Evolutionary conservation across 2,329 filamentous ascomycete species (phyloP).

Genomic region (Beauveria bassiana): DNA sequence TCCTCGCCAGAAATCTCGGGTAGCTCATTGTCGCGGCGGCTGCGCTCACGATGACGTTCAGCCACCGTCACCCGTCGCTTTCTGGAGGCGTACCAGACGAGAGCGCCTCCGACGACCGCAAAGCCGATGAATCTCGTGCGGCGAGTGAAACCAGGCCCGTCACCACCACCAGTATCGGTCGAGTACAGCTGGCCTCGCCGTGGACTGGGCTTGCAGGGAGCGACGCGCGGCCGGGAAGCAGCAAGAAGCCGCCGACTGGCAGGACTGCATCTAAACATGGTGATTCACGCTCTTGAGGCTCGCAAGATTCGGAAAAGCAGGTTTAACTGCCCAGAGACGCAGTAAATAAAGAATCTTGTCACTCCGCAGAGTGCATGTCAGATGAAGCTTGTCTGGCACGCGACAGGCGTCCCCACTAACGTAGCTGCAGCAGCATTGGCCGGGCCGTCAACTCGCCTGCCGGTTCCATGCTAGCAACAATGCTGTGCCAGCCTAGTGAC

Average conservation of each 20-base stretch:
- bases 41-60: not conserved
- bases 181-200: not conserved
- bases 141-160: not conserved
- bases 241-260: not conserved
- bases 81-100: conserved; percentile 4
- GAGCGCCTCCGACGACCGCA: not conserved
- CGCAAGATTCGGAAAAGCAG: no score
- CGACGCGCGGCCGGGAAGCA: not conserved
- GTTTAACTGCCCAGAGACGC: no score
- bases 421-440: no score
- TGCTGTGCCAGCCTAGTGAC: no score
- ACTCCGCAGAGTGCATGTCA: no score
- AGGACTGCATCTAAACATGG: conserved; percentile 2
- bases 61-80: not conserved
- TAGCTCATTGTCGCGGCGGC: conserved; percentile 3
- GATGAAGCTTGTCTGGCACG: no score
- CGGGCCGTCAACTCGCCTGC: no score
- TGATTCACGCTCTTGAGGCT: no score
- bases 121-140: not conserved
- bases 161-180: not conserved
- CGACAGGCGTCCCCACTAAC: no score
- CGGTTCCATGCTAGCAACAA: no score
- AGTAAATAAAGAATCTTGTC: no score
- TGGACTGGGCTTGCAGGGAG: not conserved
- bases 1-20: not conserved